These are phyloP conservation scores for Paramyrothecium sp. DNA, from an alignment of 2,329 filamentous ascomycete genomes.

Conservation along the genomic window DNA sequence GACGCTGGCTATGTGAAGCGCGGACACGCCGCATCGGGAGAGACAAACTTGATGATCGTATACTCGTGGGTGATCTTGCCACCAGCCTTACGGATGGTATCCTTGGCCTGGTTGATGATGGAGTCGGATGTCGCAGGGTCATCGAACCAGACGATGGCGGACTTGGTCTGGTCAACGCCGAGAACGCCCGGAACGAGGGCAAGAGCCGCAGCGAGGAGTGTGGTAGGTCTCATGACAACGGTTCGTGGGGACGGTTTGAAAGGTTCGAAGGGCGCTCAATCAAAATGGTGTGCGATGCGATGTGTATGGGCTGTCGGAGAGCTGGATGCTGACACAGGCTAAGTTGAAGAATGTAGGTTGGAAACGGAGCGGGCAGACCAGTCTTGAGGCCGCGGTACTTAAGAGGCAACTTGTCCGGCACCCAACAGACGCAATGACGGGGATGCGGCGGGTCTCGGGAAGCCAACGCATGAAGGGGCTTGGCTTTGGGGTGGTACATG, in stretches of 20 bases:
- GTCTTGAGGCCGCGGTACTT: no score
- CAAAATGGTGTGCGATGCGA: background rate
- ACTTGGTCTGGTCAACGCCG: slow-evolving; percentile 66
- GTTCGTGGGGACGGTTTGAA: background rate
- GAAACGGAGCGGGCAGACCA: no score
- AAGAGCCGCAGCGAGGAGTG: slow-evolving; percentile 53
- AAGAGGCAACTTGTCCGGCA: no score
- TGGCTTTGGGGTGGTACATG: no score
- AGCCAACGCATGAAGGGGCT: no score
- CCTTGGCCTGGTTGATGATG: slow-evolving; percentile 69
- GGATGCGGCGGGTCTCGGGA: no score
- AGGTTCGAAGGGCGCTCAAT: background rate
- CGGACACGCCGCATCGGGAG: background rate
- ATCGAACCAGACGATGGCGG: slow-evolving; percentile 77
- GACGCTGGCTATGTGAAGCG: background rate
- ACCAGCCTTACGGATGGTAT: slow-evolving; percentile 66
- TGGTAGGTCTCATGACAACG: slow-evolving; percentile 61
- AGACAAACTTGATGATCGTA: slow-evolving; percentile 61
- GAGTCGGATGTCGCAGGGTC: slow-evolving; percentile 61
- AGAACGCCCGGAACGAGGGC: slow-evolving; percentile 57
- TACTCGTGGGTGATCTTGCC: slow-evolving; percentile 81
- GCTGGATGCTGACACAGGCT: no score
- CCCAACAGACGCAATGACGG: no score
- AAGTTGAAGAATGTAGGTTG: no score
- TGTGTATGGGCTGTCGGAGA: background rate